Base-by-base conservation (phyloP, 2,329 filamentous ascomycete genomes). In the Ceratocystis eucalypticola region DNA sequence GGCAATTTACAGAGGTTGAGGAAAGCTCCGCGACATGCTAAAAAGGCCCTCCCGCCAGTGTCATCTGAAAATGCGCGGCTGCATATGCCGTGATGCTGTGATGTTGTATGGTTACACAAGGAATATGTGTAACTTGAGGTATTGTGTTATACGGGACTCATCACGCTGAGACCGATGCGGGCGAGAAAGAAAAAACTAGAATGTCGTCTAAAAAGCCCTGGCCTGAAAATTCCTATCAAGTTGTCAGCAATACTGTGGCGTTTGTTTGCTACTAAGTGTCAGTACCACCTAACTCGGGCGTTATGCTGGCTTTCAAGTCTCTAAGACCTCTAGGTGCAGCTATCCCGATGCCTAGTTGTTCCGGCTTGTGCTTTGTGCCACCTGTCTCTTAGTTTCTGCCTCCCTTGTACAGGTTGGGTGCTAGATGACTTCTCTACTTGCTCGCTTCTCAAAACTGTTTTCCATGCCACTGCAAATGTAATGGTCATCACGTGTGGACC, bases 371-470 rank as follows among this genome's bases (percentile, higher is more conserved):
- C 8, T 20, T 8, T 59, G 55, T 59, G 17, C 6, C 55, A 59
- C 28, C 15, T 37, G 55, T 59, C 28, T 59, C 55, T 37, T 8
- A n/a, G 8, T 30, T n/a, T 8, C 28, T n/a, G 55, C 1, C 6
- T 15, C 15, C 17, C n/a, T 20, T 59, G 55, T 22, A 30, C 30
- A 7, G 33, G 15, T 37, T n/a, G 7, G 15, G 30, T 59, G 8
- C 12, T 5, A 59, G 15, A 20, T 22, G 12, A 25, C 25, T 33
- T 33, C 15, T 37, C 17, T 6, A 20, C 15, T 37, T 30, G 55
- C 55, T 59, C 55, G 55, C 55, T 59, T 59, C n/a, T 59, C 25
- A 59, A 59, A 59, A 59, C 55, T 33, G 30, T 2, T 25, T 41
- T 30, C 12, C 53, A 30, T 30, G 17, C 20, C 10, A 17, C 30